Base-by-base conservation (phyloP, 2,329 filamentous ascomycete species). In the Aspergillus sp. region DNA sequence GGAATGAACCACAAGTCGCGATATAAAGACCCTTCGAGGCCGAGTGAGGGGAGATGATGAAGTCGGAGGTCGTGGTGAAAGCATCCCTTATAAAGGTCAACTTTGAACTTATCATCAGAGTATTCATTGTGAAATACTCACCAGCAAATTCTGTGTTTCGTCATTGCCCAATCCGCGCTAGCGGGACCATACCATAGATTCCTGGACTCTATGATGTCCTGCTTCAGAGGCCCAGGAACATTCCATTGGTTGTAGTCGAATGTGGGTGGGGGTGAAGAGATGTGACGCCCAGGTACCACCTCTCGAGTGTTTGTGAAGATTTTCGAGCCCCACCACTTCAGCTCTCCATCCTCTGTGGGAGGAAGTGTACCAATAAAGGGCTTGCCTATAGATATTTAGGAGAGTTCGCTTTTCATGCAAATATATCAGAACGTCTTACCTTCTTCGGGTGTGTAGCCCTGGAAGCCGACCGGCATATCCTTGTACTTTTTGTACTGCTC, bases 61-160 rank as follows among this genome's bases (percentile, higher is more conserved):
- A 76, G 60, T 77, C 83, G 19, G 76, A 75, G 61, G 74, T 82
- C 2, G 82, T 77, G 0, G 83, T 85, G 60, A 86, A 82, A 9
- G 83, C 84, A 57, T 87, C 85, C 85, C 84, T 87, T 50, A 4
- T 40, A 6, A 33, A 4, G 49, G 50, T 55, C 49, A 57, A 20
- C 22, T n/a, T n/a, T n/a, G n/a, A 32, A 40, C 17, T 19, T 14
- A 4, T 30, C 9, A 42, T 24, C 45, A 24, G 22, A 8, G 30
- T 20, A 19, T 14, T 17, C n/a, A n/a, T n/a, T n/a, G n/a, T 22
- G 5, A 17, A 33, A 20, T 24, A 71, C 79, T 67, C 67, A 86
- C 84, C 85, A 88, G 77, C 84, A 87, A 53, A 87, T 82, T 5
- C 85, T 78, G 62, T 85, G 79, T 62, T 85, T 82, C 51, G 79